Conservation (phyloP, 306 rosid genomes). For the Pterocarpus santalinus region DNA sequence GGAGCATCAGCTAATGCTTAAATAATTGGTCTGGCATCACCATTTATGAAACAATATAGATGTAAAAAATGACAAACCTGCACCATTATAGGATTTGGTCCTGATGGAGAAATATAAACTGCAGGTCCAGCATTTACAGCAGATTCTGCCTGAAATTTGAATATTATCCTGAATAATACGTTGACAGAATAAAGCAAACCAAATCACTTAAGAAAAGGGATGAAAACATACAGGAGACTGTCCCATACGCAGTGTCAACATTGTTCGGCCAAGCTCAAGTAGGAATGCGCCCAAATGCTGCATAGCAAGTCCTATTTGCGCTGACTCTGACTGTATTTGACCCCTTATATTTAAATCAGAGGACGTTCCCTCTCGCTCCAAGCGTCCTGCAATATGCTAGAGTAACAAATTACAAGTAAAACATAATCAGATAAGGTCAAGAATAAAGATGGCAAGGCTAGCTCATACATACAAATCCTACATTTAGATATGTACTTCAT, state of each 20-base stretch:
- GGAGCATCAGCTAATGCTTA: background rate
- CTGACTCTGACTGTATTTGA: constrained; percentile 83
- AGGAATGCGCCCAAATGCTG: constrained; percentile 93
- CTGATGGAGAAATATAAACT: constrained; percentile 91
- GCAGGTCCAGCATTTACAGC: constrained; percentile 95
- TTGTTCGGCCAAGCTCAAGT: constrained; percentile 98
- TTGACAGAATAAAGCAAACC: constrained; percentile 37
- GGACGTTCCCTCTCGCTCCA: constrained; percentile 83
- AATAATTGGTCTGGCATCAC: constrained; percentile 19
- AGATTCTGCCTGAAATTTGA: constrained; percentile 76
- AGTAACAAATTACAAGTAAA: constrained; percentile 60
- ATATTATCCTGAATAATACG: constrained; percentile 34
- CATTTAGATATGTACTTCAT: constrained; percentile 17
- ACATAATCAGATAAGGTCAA: constrained; percentile 46
- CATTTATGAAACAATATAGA: constrained; percentile 12
- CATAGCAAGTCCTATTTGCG: constrained; percentile 80
- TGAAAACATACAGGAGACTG: constrained; percentile 77
- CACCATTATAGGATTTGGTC: constrained; percentile 98
- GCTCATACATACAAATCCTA: constrained; percentile 24
- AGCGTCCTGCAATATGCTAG: constrained; percentile 91
- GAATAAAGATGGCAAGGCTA: constrained; percentile 28
- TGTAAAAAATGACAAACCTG: constrained; percentile 73
- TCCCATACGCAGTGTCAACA: constrained; percentile 91
- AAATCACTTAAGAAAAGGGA: constrained; percentile 39
- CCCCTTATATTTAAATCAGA: constrained; percentile 65